Conservation (phyloP, 352 stramenopile genomes). For the Aphanomyces astaci region DNA sequence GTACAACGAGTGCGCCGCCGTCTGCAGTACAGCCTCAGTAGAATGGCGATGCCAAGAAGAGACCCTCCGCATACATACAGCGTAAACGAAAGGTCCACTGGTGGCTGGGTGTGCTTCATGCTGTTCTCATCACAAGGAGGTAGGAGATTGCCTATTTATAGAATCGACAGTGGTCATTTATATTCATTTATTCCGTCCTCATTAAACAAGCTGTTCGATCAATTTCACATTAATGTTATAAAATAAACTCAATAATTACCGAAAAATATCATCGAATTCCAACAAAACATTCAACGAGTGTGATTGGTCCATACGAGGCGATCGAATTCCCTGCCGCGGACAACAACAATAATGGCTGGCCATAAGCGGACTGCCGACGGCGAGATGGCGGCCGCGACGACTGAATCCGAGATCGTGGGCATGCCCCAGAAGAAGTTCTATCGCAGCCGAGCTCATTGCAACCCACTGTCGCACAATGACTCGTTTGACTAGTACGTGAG, state of each 20-base stretch:
- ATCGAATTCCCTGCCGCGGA: background rate
- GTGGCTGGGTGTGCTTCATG: background rate
- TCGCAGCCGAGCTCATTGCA: conserved; percentile 93
- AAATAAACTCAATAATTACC: no score
- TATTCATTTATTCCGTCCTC: background rate
- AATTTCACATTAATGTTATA: background rate
- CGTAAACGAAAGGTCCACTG: background rate
- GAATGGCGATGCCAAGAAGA: background rate
- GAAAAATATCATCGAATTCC: background rate
- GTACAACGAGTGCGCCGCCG: conserved; percentile 4
- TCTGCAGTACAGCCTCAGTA: background rate
- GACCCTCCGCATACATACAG: background rate
- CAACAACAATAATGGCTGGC: conserved; percentile 10
- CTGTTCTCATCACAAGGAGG: background rate
- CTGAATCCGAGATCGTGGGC: conserved; percentile 11
- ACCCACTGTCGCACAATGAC: conserved; percentile 96
- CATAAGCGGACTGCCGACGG: conserved; percentile 17
- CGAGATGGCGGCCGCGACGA: conserved; percentile 6
- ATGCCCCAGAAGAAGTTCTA: conserved; percentile 95
- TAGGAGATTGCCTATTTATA: background rate
- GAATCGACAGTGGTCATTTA: no score
- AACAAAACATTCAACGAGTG: background rate
- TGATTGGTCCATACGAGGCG: background rate
- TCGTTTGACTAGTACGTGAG: conserved; percentile 87
- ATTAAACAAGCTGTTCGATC: background rate